Evolutionary conservation across 2,329 filamentous ascomycete species (phyloP).

Genomic region (Juglanconis oblonga): DNA sequence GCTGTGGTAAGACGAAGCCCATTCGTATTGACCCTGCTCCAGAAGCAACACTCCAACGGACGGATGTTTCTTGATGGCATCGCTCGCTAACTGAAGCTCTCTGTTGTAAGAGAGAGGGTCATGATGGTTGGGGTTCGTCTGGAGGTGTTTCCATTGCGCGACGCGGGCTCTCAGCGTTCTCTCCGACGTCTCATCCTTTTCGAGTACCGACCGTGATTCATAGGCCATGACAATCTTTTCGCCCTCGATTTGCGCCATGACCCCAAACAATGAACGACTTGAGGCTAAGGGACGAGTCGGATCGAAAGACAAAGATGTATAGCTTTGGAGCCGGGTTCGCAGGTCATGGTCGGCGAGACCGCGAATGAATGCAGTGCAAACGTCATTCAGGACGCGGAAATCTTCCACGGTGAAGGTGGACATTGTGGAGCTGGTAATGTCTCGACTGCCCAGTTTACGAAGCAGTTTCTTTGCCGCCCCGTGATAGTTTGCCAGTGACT

Average conservation of each 20-base stretch:
- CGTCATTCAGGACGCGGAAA: slow-evolving; percentile 46
- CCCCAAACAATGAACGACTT: slow-evolving; percentile 50
- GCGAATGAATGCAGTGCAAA: slow-evolving; percentile 51
- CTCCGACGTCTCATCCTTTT: slow-evolving; percentile 33
- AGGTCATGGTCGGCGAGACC: slow-evolving; percentile 50
- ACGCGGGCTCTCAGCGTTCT: slow-evolving; percentile 36
- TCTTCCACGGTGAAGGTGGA: slow-evolving; percentile 42
- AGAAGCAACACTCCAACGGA: slow-evolving; percentile 53
- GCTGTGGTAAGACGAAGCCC: slow-evolving; percentile 45
- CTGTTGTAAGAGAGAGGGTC: slow-evolving; percentile 52
- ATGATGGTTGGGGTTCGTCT: slow-evolving; percentile 34
- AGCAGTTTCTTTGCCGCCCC: slow-evolving; percentile 47
- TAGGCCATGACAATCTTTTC: slow-evolving; percentile 49
- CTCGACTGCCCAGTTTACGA: slow-evolving; percentile 46
- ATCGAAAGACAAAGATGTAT: slow-evolving; percentile 44
- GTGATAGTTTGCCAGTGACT: slow-evolving; percentile 45
- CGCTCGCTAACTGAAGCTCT: slow-evolving; percentile 46
- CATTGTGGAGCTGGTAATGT: slow-evolving; percentile 46
- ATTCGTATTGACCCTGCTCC: slow-evolving; percentile 52
- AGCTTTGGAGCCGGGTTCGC: slow-evolving; percentile 40
- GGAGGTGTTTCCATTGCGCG: slow-evolving; percentile 44
- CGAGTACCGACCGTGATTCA: slow-evolving; percentile 36
- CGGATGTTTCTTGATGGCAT: slow-evolving; percentile 48
- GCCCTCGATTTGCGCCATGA: slow-evolving; percentile 54
- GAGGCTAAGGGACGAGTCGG: slow-evolving; percentile 22